phyloP scores from a whole-genome alignment of 495 filamentous ascomycete genomes.

The Penicillium cataractarum region DNA sequence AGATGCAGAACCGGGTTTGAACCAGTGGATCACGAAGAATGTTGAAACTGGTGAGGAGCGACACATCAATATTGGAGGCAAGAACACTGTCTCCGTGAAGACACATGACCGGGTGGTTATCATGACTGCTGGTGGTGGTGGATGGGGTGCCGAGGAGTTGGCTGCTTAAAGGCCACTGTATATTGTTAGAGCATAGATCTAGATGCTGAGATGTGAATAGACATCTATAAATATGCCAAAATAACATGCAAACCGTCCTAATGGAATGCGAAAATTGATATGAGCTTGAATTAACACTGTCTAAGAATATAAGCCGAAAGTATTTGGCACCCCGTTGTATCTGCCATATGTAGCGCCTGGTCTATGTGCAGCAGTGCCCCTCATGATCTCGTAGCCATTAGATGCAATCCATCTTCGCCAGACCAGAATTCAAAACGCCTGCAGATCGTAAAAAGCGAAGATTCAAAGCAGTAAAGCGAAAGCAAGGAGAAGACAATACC shows the following conservation, averaged over 20 bases:
- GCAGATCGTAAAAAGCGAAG: not conserved
- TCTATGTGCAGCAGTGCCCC: not conserved
- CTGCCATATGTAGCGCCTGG: not conserved
- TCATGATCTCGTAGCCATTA: not conserved
- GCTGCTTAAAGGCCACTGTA: conserved; percentile 15
- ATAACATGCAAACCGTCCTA: not conserved
- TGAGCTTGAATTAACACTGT: not conserved
- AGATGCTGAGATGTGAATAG: not conserved
- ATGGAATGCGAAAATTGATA: not conserved
- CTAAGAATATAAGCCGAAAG: not conserved
- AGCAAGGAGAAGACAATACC: not conserved
- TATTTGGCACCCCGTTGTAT: not conserved
- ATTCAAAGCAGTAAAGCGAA: not conserved
- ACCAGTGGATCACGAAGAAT: conserved; percentile 79
- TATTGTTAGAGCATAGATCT: not conserved
- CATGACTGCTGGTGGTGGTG: conserved; percentile 59
- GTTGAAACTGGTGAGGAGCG: conserved; percentile 60
- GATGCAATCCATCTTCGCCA: not conserved
- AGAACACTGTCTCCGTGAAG: conserved; percentile 89
- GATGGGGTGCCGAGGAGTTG: conserved; percentile 42
- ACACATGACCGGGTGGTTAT: conserved; percentile 85
- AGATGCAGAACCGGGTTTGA: conserved; percentile 77
- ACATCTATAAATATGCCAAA: not conserved
- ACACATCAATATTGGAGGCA: conserved; percentile 83
- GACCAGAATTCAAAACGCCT: not conserved